These are phyloP conservation scores for Hibiscus trionum DNA, from an alignment of 345 rosid species.

Conservation along the genomic window DNA sequence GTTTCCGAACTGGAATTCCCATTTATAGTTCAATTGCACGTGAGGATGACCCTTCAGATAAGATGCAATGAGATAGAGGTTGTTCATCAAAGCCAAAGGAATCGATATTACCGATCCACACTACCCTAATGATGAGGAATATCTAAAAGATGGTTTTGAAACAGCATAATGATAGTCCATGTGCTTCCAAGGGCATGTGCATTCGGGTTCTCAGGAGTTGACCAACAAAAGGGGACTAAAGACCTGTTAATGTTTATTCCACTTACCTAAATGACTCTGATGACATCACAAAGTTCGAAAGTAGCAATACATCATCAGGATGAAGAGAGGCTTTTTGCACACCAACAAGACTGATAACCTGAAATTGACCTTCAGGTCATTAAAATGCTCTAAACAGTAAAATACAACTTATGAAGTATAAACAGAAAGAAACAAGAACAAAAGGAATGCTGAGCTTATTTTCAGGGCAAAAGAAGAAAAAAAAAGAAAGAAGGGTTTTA, in stretches of 20 bases:
- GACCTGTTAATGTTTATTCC: slow-evolving; percentile 9
- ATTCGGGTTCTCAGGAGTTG: not conserved
- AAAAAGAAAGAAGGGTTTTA: slow-evolving; percentile 14
- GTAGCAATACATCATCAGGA: slow-evolving; percentile 90
- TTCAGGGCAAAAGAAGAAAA: not conserved
- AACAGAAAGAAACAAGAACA: not conserved
- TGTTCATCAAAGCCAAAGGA: not conserved
- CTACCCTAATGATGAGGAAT: not conserved
- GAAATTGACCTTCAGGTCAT: slow-evolving; percentile 21
- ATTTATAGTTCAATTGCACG: not conserved
- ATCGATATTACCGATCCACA: not conserved
- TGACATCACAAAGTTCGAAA: slow-evolving; percentile 83
- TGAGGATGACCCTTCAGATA: not conserved
- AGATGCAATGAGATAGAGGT: not conserved
- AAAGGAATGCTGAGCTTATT: not conserved
- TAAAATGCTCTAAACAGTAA: slow-evolving; percentile 10
- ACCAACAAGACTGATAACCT: slow-evolving; percentile 95
- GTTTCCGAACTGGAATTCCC: not conserved
- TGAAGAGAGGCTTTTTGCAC: slow-evolving; percentile 96
- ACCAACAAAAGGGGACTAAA: slow-evolving; percentile 3
- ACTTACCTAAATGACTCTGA: slow-evolving; percentile 93
- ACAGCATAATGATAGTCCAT: not conserved
- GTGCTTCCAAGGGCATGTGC: not conserved
- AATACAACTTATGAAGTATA: not conserved
- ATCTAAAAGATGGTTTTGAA: not conserved